Evolutionary conservation across 106 monocot species (phyloP).

Genomic region (Dendrobium catenatum): DNA sequence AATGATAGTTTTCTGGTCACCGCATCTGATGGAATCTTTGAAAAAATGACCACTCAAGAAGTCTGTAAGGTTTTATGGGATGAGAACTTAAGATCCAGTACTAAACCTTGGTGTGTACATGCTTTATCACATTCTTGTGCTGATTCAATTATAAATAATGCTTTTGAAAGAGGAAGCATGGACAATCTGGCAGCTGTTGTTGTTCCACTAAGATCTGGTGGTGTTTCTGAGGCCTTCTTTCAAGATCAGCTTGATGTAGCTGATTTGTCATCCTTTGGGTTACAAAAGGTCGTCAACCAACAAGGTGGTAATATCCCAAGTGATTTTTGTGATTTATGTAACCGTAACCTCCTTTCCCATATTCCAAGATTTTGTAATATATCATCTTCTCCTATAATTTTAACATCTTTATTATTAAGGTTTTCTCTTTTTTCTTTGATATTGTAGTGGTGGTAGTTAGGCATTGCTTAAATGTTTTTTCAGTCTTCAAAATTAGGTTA

Average conservation of each 20-base stretch:
- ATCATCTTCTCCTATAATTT: not conserved
- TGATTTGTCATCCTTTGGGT: conserved; percentile 13
- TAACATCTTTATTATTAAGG: not conserved
- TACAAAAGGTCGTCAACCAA: conserved; percentile 5
- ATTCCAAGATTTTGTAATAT: not conserved
- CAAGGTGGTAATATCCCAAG: not conserved
- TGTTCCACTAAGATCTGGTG: conserved; percentile 44
- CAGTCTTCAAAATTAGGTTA: not conserved
- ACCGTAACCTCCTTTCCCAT: not conserved
- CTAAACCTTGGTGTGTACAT: conserved; percentile 13
- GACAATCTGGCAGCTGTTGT: conserved; percentile 80
- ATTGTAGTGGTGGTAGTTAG: not conserved
- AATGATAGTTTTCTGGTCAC: conserved; percentile 70
- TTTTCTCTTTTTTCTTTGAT: not conserved
- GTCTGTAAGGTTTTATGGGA: conserved; percentile 70
- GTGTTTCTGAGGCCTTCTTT: conserved; percentile 8
- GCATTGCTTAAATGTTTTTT: not conserved
- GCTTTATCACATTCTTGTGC: conserved; percentile 33
- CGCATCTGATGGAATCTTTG: conserved; percentile 87
- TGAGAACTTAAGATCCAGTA: conserved; percentile 19
- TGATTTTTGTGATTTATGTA: not conserved
- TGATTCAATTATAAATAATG: conserved; percentile 48
- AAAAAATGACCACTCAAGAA: conserved; percentile 78
- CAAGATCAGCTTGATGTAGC: conserved; percentile 18
- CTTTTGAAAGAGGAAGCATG: conserved; percentile 64